Conservation (phyloP, 2,329 filamentous ascomycete genomes). For the Clonostachys solani region DNA sequence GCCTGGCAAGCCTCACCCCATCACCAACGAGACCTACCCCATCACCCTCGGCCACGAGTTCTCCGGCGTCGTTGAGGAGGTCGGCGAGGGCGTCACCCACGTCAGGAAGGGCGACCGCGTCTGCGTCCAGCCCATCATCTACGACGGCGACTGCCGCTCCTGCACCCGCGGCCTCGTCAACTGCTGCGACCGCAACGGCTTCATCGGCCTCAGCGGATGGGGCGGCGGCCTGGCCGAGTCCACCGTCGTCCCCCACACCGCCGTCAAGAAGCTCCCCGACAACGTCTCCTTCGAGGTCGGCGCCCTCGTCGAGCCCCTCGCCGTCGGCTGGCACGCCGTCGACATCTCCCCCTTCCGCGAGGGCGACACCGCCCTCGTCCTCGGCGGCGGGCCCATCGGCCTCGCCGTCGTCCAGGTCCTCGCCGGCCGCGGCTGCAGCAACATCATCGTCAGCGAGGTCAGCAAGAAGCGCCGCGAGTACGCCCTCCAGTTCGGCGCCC, state of each 20-base stretch:
- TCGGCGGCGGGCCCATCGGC: slow-evolving; percentile 46
- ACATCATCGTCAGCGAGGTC: slow-evolving; percentile 42
- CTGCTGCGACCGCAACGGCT: slow-evolving; percentile 44
- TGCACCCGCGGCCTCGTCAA: slow-evolving; percentile 50
- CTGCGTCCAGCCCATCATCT: slow-evolving; percentile 56
- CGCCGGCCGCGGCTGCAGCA: slow-evolving; percentile 39
- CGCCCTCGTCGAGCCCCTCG: slow-evolving; percentile 46
- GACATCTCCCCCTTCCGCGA: slow-evolving; percentile 34
- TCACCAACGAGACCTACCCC: slow-evolving; percentile 53
- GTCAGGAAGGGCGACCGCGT: slow-evolving; percentile 52
- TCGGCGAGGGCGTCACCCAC: slow-evolving; percentile 43
- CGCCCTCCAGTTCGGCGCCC: slow-evolving; percentile 36
- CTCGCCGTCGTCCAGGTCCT: slow-evolving; percentile 40
- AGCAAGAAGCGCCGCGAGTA: slow-evolving; percentile 32
- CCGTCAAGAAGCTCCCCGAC: slow-evolving; percentile 44
- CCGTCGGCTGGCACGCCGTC: slow-evolving; percentile 39
- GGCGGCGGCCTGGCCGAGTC: slow-evolving; percentile 51
- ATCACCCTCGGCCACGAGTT: slow-evolving; percentile 64
- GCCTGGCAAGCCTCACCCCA: slow-evolving; percentile 46
- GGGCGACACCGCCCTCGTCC: slow-evolving; percentile 37
- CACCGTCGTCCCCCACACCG: slow-evolving; percentile 43
- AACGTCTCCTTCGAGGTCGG: slow-evolving; percentile 44
- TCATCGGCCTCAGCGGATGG: slow-evolving; percentile 30
- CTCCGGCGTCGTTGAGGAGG: slow-evolving; percentile 52
- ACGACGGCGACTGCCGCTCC: slow-evolving; percentile 49